Evolutionary conservation across 768 basidiomycete genomes (phyloP).

Genomic region (Phylloporus sp.): DNA sequence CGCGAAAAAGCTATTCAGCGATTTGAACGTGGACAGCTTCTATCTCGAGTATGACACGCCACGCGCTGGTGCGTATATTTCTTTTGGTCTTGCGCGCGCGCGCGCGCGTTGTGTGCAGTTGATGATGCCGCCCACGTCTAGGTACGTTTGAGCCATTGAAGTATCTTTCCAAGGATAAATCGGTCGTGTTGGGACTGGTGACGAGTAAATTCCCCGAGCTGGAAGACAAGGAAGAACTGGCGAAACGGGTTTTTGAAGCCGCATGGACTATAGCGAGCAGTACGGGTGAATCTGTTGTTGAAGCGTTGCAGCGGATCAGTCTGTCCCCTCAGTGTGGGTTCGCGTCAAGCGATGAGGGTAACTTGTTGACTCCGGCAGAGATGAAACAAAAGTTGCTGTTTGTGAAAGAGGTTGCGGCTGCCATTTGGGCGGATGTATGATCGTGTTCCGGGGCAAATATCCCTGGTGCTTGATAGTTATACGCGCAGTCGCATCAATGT

Average conservation of each 20-base stretch:
- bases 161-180: constrained; percentile 34
- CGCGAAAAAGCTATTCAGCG: constrained; percentile 43
- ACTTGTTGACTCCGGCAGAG: constrained; percentile 35
- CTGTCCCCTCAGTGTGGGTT: constrained; percentile 54
- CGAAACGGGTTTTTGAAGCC: constrained; percentile 39
- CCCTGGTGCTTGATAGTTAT: too few relatives aligned
- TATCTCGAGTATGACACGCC: constrained; percentile 48
- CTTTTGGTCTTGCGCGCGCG: fast-evolving
- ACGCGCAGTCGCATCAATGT: too few relatives aligned
- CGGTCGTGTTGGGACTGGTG: constrained; percentile 40
- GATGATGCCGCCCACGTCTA: neutral
- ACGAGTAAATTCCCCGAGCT: constrained; percentile 42
- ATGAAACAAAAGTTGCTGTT: constrained; percentile 31
- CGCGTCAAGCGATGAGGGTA: constrained; percentile 45
- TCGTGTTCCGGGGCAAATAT: neutral
- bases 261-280: constrained; percentile 42
- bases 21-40: constrained; percentile 41
- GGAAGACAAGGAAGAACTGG: constrained; percentile 40
- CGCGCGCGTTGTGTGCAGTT: neutral
- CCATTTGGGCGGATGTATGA: constrained; percentile 33
- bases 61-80: constrained; percentile 36
- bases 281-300: constrained; percentile 33
- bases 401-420: constrained; percentile 34
- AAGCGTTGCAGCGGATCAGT: constrained; percentile 37
- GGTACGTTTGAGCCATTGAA: constrained; percentile 32